A percentile compares a stretch with the other conserved stretches of the same genome.
phyloP scores from a whole-genome alignment of 805 yeast species.

The Soucietia sequanensis region DNA sequence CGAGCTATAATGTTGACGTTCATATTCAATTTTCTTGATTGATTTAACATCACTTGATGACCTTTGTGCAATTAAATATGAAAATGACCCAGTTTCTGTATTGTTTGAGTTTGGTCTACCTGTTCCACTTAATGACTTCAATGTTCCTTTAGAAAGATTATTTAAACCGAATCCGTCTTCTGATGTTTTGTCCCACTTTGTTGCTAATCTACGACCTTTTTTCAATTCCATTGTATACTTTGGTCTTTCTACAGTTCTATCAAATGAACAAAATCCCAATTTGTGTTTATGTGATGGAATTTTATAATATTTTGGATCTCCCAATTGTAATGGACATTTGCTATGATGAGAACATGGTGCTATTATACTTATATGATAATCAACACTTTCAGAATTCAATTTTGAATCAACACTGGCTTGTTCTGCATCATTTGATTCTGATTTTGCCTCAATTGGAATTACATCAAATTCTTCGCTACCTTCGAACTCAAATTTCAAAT shows the following conservation, averaged over 20 bases:
- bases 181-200: slow-evolving; percentile 62
- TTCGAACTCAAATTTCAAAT: slow-evolving; percentile 49
- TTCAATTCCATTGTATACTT: slow-evolving; percentile 78
- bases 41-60: slow-evolving; percentile 43
- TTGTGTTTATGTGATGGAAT: slow-evolving; percentile 55
- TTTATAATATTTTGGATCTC: slow-evolving; percentile 65
- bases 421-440: slow-evolving; percentile 12
- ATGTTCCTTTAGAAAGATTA: slow-evolving; percentile 23
- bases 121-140: slow-evolving; percentile 54
- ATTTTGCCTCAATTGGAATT: slow-evolving; percentile 15
- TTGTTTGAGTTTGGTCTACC: slow-evolving; percentile 76
- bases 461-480: slow-evolving; percentile 29
- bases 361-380: slow-evolving; percentile 60
- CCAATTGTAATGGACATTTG: slow-evolving; percentile 79
- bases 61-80: slow-evolving; percentile 73
- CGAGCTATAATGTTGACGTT: slow-evolving; percentile 26
- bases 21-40: slow-evolving; percentile 40
- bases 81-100: slow-evolving; percentile 67
- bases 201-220: slow-evolving; percentile 71
- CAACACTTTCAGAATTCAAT: slow-evolving; percentile 22
- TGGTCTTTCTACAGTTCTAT: slow-evolving; percentile 74
- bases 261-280: slow-evolving; percentile 73
- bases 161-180: slow-evolving; percentile 56
- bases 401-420: slow-evolving; percentile 4
- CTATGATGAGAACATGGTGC: slow-evolving; percentile 94